Conservation (phyloP, 345 rosid species). For the Draba incana region DNA sequence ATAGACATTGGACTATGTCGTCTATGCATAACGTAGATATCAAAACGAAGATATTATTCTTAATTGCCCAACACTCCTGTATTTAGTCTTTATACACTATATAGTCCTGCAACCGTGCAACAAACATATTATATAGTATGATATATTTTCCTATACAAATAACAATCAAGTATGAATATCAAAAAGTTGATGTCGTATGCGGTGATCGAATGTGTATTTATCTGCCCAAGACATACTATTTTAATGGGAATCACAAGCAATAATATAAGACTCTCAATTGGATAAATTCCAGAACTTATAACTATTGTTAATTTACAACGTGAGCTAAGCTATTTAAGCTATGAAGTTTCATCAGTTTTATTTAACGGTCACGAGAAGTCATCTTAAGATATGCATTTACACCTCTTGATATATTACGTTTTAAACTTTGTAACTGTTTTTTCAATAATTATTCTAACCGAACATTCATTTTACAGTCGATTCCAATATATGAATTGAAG, state of each 20-base stretch:
- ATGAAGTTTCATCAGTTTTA: constrained; percentile 10
- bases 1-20: constrained; percentile 32
- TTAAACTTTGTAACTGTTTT: constrained; percentile 18
- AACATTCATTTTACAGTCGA: constrained; percentile 10
- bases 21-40: constrained; percentile 6
- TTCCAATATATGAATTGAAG: neutral
- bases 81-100: constrained; percentile 7
- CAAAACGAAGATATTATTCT: constrained; percentile 1
- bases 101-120: constrained; percentile 33
- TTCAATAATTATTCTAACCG: neutral
- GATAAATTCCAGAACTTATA: neutral
- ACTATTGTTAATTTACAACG: neutral
- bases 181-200: constrained; percentile 29
- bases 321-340: neutral
- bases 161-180: constrained; percentile 17
- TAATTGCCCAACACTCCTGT: constrained; percentile 1
- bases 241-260: neutral
- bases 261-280: neutral
- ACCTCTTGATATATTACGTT: constrained; percentile 27
- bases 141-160: neutral
- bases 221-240: neutral
- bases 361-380: constrained; percentile 28
- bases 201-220: constrained; percentile 14
- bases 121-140: constrained; percentile 25
- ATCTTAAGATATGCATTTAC: constrained; percentile 19